Conservation (phyloP, 2,329 filamentous ascomycete species). For the Phoma sp. region DNA sequence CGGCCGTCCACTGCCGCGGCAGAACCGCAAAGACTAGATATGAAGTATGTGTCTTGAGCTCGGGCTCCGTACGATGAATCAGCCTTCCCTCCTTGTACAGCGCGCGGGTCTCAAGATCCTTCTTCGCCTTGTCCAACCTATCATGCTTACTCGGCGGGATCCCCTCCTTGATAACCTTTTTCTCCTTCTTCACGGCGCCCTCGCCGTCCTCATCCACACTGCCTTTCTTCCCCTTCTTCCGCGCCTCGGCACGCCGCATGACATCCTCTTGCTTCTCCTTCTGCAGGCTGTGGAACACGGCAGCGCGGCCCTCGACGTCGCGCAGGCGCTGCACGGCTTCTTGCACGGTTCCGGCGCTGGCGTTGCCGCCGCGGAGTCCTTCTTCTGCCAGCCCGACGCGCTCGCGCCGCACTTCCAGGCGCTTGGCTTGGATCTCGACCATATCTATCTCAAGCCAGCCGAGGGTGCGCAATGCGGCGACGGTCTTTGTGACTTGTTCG, state of each 20-base stretch:
- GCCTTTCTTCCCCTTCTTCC: constrained; percentile 25
- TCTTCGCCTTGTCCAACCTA: constrained; percentile 36
- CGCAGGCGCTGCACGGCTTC: constrained; percentile 79
- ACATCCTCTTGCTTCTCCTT: constrained; percentile 54
- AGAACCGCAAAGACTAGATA: constrained; percentile 93
- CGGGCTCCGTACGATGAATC: constrained; percentile 81
- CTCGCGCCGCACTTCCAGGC: constrained; percentile 83
- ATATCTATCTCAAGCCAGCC: constrained; percentile 94
- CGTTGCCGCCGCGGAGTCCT: constrained; percentile 70
- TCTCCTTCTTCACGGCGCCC: constrained; percentile 23
- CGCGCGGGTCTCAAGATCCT: constrained; percentile 41
- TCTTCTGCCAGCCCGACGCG: constrained; percentile 77
- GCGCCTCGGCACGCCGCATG: constrained; percentile 49
- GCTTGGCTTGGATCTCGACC: constrained; percentile 84
- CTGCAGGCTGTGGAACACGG: constrained; percentile 65
- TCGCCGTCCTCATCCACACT: constrained; percentile 20
- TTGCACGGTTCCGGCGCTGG: constrained; percentile 74
- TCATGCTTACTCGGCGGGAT: constrained; percentile 43
- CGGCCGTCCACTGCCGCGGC: constrained; percentile 83
- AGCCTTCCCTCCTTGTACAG: constrained; percentile 77
- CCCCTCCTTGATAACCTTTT: constrained; percentile 30
- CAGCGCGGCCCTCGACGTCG: constrained; percentile 74
- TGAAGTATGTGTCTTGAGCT: constrained; percentile 96
- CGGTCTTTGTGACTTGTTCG: constrained; percentile 89
- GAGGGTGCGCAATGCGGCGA: constrained; percentile 77